These are phyloP conservation scores for Phytopythium ostracodes DNA, from an alignment of 352 stramenopile species.

Conservation along the genomic window DNA sequence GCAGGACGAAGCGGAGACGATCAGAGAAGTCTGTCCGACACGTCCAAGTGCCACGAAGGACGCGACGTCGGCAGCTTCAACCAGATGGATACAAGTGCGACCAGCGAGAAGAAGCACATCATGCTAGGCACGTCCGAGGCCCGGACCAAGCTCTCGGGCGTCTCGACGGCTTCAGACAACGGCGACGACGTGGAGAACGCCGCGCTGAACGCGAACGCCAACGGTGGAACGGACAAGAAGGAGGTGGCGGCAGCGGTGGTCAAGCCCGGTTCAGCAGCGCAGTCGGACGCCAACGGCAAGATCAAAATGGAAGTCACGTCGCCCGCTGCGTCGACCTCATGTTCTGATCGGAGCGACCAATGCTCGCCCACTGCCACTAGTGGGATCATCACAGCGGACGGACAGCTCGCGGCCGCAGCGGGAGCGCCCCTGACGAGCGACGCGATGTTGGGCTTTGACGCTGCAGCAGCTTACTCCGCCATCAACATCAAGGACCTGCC, in stretches of 20 bases:
- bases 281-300: background rate
- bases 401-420: background rate
- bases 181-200: background rate
- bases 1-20: background rate
- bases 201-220: background rate
- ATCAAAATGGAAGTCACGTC: background rate
- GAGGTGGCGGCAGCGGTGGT: background rate
- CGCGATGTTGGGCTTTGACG: constrained; percentile 7
- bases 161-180: background rate
- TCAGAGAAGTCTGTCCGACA: background rate
- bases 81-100: constrained; percentile 4
- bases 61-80: background rate
- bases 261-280: background rate
- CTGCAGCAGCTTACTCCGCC: constrained; percentile 18
- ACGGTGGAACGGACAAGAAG: background rate
- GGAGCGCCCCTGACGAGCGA: background rate
- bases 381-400: background rate
- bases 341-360: constrained; percentile 3
- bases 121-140: background rate
- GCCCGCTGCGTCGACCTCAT: background rate
- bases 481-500: constrained; percentile 30
- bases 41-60: background rate
- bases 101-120: background rate
- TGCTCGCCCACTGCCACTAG: background rate
- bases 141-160: background rate